Conservation (phyloP, 1,284 basidiomycete genomes). For the Anthracocystis setariae region DNA sequence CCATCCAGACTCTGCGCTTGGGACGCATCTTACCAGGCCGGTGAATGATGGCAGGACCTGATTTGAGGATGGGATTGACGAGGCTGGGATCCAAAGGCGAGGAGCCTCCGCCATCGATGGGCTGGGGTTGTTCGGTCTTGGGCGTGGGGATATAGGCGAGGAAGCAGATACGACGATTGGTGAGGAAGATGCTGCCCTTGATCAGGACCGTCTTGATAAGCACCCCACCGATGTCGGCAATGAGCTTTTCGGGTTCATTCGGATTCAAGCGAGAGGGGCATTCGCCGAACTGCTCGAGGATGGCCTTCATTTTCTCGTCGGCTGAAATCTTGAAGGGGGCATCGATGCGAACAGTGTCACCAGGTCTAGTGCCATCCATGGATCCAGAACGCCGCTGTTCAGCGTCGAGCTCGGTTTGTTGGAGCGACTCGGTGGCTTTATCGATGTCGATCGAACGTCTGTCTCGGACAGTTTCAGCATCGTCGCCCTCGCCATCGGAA, state of each 20-base stretch:
- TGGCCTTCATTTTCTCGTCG: conserved; percentile 48
- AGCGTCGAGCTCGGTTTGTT: conserved; percentile 6
- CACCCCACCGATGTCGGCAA: conserved; percentile 42
- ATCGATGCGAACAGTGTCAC: conserved; percentile 17
- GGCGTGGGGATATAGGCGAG: conserved; percentile 52
- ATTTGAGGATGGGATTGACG: conserved; percentile 47
- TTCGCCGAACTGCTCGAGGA: conserved; percentile 57
- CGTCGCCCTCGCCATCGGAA: conserved; percentile 11
- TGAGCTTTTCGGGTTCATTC: conserved; percentile 48
- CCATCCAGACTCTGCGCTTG: conserved; percentile 56
- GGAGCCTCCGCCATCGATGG: neutral
- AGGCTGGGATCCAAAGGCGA: conserved; percentile 31
- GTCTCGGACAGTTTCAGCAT: conserved; percentile 8
- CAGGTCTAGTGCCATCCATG: conserved; percentile 13
- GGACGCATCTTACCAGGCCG: conserved; percentile 46
- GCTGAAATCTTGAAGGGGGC: conserved; percentile 21
- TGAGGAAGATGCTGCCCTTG: conserved; percentile 56
- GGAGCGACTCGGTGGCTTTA: conserved; percentile 5
- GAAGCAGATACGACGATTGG: conserved; percentile 58
- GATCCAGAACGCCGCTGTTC: conserved; percentile 28
- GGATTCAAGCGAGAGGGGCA: conserved; percentile 27
- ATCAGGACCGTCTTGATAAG: conserved; percentile 58
- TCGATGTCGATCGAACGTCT: neutral
- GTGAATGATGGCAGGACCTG: conserved; percentile 54
- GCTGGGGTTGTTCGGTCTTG: neutral